Base-by-base conservation (phyloP, 2,329 filamentous ascomycete genomes). In the Stachybotrys chartarum region DNA sequence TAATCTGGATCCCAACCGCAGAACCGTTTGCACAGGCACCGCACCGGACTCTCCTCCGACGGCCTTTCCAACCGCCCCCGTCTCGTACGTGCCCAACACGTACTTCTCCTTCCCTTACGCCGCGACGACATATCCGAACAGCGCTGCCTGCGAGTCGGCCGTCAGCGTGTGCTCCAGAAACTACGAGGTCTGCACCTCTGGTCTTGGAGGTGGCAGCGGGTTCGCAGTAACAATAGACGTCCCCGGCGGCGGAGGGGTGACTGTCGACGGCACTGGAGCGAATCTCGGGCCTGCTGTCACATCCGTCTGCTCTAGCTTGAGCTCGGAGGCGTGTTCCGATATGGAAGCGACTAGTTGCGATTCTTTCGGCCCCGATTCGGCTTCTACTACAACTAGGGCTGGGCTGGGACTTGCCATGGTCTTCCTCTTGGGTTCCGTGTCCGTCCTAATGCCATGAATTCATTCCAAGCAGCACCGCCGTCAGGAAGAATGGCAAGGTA, bases 61-160 rank as follows among this genome's bases (percentile, higher is more conserved):
- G 12, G 64, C 59, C 31, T 66, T 32, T 60, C 69, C 72, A 12
- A 72, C 74, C 3, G 67, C 69, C 18, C 63, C 70, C 1, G 71
- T 72, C 18, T 81, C 80, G 39, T 83, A 76, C 63, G 80, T 85
- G 17, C 68, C 75, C 47, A 85, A 86, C 64, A 61, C 71, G 30
- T 84, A 79, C 67, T 86, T 84, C 65, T 75, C 79, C 11, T 86
- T 85, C 65, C 83, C 83, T 1, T 80, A 81, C 62, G 75, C 83
- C 53, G 69, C 74, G 50, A 82, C 78, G 1, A 75, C 74, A 12
- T 84, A 82, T 58, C 64, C 69, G 56, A 77, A 84, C 60, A 66
- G 70, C 17, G 78, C 70, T 14, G 75, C 76, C 6, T 86, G 83
- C 63, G 74, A 75, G 4, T 73, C 77, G 0, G 82, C 81, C 16